Evolutionary conservation across 495 filamentous ascomycete species (phyloP).

Genomic region (Penicillium daleae): DNA sequence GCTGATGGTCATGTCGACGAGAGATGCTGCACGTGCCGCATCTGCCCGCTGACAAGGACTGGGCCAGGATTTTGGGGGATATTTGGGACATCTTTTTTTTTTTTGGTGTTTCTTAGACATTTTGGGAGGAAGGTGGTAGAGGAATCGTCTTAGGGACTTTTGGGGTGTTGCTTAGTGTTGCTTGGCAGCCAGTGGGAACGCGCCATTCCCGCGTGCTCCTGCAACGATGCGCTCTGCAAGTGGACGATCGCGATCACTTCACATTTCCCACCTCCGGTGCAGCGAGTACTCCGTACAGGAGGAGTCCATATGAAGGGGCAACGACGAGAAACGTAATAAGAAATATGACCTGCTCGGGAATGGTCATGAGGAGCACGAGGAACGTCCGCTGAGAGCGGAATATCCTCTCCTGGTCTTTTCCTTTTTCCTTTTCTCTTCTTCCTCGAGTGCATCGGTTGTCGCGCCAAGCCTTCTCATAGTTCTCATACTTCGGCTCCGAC

Average conservation of each 20-base stretch:
- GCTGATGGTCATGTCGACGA: too few species aligned
- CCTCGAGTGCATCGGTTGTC: too few species aligned
- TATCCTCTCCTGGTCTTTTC: not conserved
- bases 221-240: slow-evolving; percentile 10
- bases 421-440: not conserved
- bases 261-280: too few species aligned
- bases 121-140: too few species aligned
- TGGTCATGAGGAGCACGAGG: slow-evolving; percentile 1
- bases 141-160: not conserved
- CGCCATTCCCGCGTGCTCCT: slow-evolving; percentile 18
- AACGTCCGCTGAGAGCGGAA: not conserved
- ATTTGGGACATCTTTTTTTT: too few species aligned
- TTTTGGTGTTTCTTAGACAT: too few species aligned
- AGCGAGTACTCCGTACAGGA: too few species aligned
- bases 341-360: too few species aligned
- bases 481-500: not conserved
- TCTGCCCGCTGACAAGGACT: not conserved
- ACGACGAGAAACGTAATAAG: too few species aligned
- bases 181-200: slow-evolving; percentile 26
- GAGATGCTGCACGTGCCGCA: slow-evolving; percentile 11
- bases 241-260: too few species aligned
- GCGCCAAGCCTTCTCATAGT: not conserved
- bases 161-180: not conserved
- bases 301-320: too few species aligned
- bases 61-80: too few species aligned